Evolutionary conservation across 2,329 filamentous ascomycete genomes (phyloP).

Genomic region (Blastomyces emzantsi): DNA sequence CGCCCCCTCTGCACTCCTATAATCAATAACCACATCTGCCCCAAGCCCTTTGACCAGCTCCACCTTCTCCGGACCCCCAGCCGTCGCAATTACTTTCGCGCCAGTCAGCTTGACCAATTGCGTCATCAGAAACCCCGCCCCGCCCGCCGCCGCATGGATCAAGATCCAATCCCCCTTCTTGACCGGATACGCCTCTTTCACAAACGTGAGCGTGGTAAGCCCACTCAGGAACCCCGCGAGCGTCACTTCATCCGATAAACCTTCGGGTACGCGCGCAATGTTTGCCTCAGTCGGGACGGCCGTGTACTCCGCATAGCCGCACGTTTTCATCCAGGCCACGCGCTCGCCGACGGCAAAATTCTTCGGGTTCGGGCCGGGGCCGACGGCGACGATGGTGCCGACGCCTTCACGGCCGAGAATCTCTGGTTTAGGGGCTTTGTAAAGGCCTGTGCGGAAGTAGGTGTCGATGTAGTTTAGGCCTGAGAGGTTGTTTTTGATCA

Average conservation of each 20-base stretch:
- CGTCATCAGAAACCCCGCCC: conserved; percentile 64
- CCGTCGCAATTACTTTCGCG: conserved; percentile 71
- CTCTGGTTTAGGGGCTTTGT: conserved; percentile 61
- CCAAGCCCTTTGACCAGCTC: conserved; percentile 57
- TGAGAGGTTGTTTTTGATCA: conserved; percentile 70
- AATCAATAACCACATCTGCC: conserved; percentile 64
- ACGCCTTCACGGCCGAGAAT: conserved; percentile 71
- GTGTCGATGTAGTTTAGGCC: conserved; percentile 89
- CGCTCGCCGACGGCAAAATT: conserved; percentile 57
- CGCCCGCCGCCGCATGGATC: conserved; percentile 77
- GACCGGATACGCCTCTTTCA: conserved; percentile 63
- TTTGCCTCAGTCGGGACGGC: conserved; percentile 43
- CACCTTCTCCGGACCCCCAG: conserved; percentile 63
- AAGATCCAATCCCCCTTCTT: conserved; percentile 71
- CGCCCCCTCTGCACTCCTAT: conserved; percentile 73
- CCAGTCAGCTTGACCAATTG: conserved; percentile 66
- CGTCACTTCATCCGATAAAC: conserved; percentile 52
- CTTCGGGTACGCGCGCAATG: conserved; percentile 55
- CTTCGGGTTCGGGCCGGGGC: conserved; percentile 43
- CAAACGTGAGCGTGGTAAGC: conserved; percentile 69
- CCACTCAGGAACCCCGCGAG: conserved; percentile 70
- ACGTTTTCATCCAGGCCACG: conserved; percentile 58
- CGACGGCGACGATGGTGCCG: conserved; percentile 58
- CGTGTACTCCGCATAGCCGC: conserved; percentile 53
- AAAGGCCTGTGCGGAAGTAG: conserved; percentile 81